These are phyloP conservation scores for Candida andamanensis DNA, from an alignment of 805 yeast genomes.

Conservation along the genomic window DNA sequence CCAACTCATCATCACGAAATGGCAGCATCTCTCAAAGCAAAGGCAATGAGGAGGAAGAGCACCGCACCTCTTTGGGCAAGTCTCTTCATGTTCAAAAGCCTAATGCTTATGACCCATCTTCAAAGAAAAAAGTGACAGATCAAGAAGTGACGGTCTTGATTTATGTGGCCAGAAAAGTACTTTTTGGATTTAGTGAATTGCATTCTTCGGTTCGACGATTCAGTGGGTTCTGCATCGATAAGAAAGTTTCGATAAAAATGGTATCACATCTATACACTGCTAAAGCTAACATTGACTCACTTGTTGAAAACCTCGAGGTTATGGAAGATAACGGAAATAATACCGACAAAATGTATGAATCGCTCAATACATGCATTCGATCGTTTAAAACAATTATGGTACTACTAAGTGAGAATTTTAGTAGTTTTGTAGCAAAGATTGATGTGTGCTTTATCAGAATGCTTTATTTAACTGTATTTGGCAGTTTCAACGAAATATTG, in stretches of 20 bases:
- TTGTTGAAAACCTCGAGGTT: conserved; percentile 53
- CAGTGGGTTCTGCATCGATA: conserved; percentile 54
- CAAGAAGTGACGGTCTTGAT: conserved; percentile 20
- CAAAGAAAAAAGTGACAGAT: conserved; percentile 5
- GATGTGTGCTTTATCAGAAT: conserved; percentile 64
- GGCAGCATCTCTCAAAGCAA: conserved; percentile 9
- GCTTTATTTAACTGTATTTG: conserved; percentile 55
- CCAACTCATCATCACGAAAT: conserved; percentile 9
- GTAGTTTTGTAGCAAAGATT: conserved; percentile 46
- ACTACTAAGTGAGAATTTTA: conserved; percentile 44
- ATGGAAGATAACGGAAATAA: conserved; percentile 32
- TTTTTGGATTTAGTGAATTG: conserved; percentile 60
- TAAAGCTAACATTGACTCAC: conserved; percentile 49
- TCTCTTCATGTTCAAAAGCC: too few species aligned
- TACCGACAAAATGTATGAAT: conserved; percentile 23
- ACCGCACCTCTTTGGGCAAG: background rate
- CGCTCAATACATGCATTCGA: conserved; percentile 30
- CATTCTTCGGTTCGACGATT: conserved; percentile 55
- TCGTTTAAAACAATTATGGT: conserved; percentile 51
- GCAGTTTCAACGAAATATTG: conserved; percentile 60
- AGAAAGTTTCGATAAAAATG: conserved; percentile 49
- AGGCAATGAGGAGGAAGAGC: background rate
- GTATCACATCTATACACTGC: conserved; percentile 48
- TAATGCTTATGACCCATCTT: conserved; percentile 2
- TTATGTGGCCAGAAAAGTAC: conserved; percentile 53